Percentiles rank a stretch among this genome's conserved stretches.
Evolutionary conservation across 2,329 filamentous ascomycete species (phyloP).

Genomic region (Stachybotrys echinatus): DNA sequence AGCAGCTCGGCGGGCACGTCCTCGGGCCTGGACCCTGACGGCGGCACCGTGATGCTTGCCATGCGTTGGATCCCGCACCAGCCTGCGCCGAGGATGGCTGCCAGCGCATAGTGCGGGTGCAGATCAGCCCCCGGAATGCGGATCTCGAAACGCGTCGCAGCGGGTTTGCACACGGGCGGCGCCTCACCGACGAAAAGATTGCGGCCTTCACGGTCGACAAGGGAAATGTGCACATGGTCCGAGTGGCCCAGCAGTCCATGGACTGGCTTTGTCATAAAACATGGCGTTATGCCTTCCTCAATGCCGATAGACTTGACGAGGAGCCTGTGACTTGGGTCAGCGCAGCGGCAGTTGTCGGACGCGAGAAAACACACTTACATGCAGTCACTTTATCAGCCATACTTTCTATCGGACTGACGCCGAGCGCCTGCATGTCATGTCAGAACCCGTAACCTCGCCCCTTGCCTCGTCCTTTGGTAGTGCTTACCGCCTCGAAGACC

Average conservation of each 20-base stretch:
- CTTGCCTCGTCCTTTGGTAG: slow-evolving; percentile 53
- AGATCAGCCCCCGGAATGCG: slow-evolving; percentile 67
- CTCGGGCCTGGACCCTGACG: slow-evolving; percentile 48
- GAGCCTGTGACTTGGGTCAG: slow-evolving; percentile 4
- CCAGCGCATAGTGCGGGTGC: slow-evolving; percentile 64
- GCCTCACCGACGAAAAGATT: slow-evolving; percentile 63
- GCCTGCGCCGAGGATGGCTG: slow-evolving; percentile 62
- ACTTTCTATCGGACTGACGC: not conserved
- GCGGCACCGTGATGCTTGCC: slow-evolving; percentile 59
- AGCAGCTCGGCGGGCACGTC: slow-evolving; percentile 57
- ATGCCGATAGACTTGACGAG: slow-evolving; percentile 62
- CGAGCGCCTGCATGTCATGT: slow-evolving; percentile 1
- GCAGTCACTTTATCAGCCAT: slow-evolving; percentile 66
- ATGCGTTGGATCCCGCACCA: slow-evolving; percentile 70
- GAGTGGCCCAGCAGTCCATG: slow-evolving; percentile 68
- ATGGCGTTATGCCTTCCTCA: slow-evolving; percentile 68
- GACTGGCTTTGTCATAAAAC: slow-evolving; percentile 75
- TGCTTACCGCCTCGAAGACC: slow-evolving; percentile 8
- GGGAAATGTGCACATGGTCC: slow-evolving; percentile 70
- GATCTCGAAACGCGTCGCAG: slow-evolving; percentile 67
- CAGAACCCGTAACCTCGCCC: too few relatives aligned
- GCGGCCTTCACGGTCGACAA: slow-evolving; percentile 56
- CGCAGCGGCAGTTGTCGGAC: slow-evolving; percentile 33
- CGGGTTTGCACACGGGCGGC: slow-evolving; percentile 58
- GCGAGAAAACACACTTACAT: slow-evolving; percentile 55